Percentiles rank a stretch among this genome's conserved stretches.
These are phyloP conservation scores for Ajuga reptans DNA, from an alignment of 305 asterid genomes.

Conservation along the genomic window DNA sequence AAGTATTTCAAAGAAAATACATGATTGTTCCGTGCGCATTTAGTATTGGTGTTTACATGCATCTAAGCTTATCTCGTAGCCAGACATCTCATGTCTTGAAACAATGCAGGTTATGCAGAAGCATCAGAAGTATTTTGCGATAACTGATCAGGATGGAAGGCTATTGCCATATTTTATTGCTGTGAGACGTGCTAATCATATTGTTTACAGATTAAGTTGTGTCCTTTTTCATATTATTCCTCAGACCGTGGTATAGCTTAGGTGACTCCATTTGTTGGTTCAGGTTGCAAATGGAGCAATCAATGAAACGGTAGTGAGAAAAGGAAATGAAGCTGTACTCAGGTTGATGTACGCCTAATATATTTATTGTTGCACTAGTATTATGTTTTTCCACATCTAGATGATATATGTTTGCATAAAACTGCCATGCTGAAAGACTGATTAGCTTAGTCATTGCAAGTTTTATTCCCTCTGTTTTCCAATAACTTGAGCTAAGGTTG, in stretches of 20 bases:
- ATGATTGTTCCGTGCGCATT: background rate
- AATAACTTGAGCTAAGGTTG: conserved; percentile 15
- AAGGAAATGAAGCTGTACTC: conserved; percentile 97
- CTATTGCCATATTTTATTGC: conserved; percentile 81
- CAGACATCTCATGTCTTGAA: conserved; percentile 16
- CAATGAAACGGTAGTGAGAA: conserved; percentile 59
- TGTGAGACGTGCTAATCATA: conserved; percentile 43
- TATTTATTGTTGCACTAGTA: conserved; percentile 6
- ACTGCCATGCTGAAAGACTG: conserved; percentile 4
- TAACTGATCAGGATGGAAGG: conserved; percentile 57
- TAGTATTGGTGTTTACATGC: background rate
- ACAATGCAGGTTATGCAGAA: conserved; percentile 88
- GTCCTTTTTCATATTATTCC: conserved; percentile 3
- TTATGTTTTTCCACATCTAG: conserved; percentile 8
- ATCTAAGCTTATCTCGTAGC: background rate
- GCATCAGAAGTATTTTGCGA: conserved; percentile 92
- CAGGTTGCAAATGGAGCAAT: conserved; percentile 97
- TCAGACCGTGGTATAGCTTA: conserved; percentile 3
- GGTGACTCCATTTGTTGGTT: conserved; percentile 17
- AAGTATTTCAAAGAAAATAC: background rate
- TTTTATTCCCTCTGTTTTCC: conserved; percentile 2
- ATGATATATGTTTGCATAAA: conserved; percentile 9
- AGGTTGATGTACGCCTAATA: conserved; percentile 39
- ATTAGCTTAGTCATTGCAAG: background rate
- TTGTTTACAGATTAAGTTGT: background rate